phyloP scores from a whole-genome alignment of 257 asterid species.

The Fraxinus americana region DNA sequence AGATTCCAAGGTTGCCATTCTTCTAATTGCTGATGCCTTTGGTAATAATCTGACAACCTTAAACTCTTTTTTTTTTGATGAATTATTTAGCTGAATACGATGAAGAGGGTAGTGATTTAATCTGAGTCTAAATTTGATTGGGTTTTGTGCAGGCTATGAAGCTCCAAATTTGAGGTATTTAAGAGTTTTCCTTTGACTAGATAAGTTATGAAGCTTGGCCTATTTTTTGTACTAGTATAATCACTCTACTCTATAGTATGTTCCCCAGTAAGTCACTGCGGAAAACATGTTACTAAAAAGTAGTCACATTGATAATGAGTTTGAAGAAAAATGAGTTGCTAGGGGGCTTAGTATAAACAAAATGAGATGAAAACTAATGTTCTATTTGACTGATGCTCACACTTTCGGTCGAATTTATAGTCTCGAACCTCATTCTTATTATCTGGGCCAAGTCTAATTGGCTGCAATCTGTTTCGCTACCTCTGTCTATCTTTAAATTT shows the following conservation, averaged over 20 bases:
- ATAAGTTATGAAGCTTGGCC: neutral
- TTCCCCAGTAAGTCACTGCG: too few relatives aligned
- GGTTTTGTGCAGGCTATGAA: constrained; percentile 56
- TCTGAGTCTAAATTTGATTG: neutral
- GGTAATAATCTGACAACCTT: constrained; percentile 36
- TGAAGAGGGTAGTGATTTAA: neutral
- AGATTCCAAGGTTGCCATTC: constrained; percentile 54
- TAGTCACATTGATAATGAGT: neutral
- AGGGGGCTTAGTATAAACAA: too few relatives aligned
- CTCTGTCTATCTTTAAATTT: neutral
- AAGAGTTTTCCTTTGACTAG: neutral
- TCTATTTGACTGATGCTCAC: neutral
- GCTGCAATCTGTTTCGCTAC: too few relatives aligned
- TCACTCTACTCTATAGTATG: too few relatives aligned
- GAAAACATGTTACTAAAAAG: too few relatives aligned
- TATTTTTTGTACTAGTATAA: neutral
- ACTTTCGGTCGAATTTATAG: neutral
- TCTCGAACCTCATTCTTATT: neutral
- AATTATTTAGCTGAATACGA: neutral
- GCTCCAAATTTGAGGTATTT: constrained; percentile 61
- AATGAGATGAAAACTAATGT: neutral
- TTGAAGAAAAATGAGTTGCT: too few relatives aligned
- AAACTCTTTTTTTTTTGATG: too few relatives aligned
- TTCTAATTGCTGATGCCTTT: constrained; percentile 57
- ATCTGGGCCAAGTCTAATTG: too few relatives aligned